Base-by-base conservation (phyloP, 306 rosid species). In the Rosa lucieae region DNA sequence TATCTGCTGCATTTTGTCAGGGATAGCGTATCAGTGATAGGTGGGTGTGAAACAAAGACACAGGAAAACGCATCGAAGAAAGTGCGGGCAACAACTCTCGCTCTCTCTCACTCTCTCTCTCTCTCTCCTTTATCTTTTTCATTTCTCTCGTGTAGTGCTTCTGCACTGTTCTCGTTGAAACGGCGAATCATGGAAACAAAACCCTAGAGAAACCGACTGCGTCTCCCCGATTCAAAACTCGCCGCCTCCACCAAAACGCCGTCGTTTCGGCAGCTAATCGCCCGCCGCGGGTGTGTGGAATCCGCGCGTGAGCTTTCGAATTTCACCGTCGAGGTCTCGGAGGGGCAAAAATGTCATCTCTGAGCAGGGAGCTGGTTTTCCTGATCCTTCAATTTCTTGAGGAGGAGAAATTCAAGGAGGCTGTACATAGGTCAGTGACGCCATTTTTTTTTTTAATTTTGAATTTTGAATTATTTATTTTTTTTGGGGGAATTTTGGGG, bases 331-430 rank as follows among this genome's bases (percentile, higher is more conserved):
- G 26, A 37, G 29, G 10, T 35, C 29, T 42, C 15, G 11, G 8
- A 44, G 55, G 55, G 35, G 37, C 42, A 23, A 72, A 79, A 51
- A 79, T 79, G 82, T 79, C 82, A 20, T 72, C 82, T 35, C 63
- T 79, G 77, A 72, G 82, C 42, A 79, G 77, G 58, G 82, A 79
- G 40, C 76, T 79, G 63, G 82, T 79, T 68, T 79, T 79, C 47
- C 72, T 79, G 65, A 72, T 79, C 71, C 77, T 79, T 17, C 82
- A 79, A 23, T 79, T 79, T 21, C 82, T 79, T 0, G 77, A 79
- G 26, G 82, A 79, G 63, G 82, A 79, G 82, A 79, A 79, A 61
- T 79, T 71, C 77, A 79, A 79, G 42, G 77, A 79, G 77, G 51
- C 82, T 2, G 82, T 71, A 5, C 82, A 79, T 72, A 58, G 77